Evolutionary conservation across 1,139 yeast genomes (phyloP).

Genomic region (Taphrina confusa): DNA sequence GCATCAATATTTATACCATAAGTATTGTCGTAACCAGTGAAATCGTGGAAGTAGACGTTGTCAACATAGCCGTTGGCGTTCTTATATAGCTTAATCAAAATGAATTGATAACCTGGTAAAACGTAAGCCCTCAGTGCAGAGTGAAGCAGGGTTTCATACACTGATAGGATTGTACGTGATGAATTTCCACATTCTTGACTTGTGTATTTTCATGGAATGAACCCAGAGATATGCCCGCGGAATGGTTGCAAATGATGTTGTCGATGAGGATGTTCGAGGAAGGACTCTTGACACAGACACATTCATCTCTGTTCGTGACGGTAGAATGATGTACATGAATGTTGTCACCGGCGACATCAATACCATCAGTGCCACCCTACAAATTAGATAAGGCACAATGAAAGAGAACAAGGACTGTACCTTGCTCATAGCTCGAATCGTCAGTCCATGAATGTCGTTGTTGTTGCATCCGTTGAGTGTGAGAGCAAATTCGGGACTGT

Average conservation of each 20-base stretch:
- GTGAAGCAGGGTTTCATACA: background rate
- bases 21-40: conserved; percentile 2
- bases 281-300: conserved; percentile 15
- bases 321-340: background rate
- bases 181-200: conserved; percentile 1
- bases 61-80: background rate
- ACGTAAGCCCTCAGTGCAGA: background rate
- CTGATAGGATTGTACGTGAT: conserved; percentile 1
- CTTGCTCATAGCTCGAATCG: background rate
- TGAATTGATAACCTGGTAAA: background rate
- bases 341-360: conserved; percentile 12
- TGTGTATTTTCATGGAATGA: conserved; percentile 4
- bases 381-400: background rate
- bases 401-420: background rate
- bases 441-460: conserved; percentile 2
- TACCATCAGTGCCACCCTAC: conserved; percentile 11
- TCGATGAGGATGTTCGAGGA: conserved; percentile 1
- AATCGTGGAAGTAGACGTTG: background rate
- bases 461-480: background rate
- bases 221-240: conserved; percentile 9
- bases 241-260: conserved; percentile 4
- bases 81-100: conserved; percentile 1
- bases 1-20: conserved; percentile 4
- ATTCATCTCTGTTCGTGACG: conserved; percentile 12
- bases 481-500: conserved; percentile 8